A percentile compares a stretch with the other conserved stretches of the same genome.
phyloP scores from a whole-genome alignment of 2,329 filamentous ascomycete species.

The Talaromyces sp. region DNA sequence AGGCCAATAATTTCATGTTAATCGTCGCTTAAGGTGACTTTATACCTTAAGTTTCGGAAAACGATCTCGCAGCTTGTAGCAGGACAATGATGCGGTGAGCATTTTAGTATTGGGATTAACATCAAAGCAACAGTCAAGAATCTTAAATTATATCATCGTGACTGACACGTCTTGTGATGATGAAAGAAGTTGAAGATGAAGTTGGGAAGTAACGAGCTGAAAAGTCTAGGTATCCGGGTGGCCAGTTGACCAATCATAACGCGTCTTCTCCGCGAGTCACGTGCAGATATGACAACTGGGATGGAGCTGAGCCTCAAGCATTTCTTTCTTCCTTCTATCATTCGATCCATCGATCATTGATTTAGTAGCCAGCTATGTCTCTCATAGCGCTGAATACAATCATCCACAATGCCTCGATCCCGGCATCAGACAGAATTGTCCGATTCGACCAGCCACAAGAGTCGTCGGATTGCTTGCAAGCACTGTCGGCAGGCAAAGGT shows the following conservation, averaged over 20 bases:
- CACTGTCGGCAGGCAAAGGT: slow-evolving; percentile 17
- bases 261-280: not conserved
- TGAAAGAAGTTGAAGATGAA: not conserved
- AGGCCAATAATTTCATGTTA: not conserved
- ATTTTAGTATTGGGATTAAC: not conserved
- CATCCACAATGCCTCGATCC: slow-evolving; percentile 1
- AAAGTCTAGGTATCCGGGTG: not conserved
- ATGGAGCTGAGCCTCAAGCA: not conserved
- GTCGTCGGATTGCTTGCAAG: slow-evolving; percentile 12
- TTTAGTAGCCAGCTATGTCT: not conserved
- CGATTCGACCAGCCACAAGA: not conserved
- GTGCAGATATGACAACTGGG: not conserved
- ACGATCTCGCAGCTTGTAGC: not conserved
- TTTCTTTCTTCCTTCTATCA: not conserved
- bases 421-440: not conserved
- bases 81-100: not conserved
- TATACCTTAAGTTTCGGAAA: not conserved
- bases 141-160: not conserved
- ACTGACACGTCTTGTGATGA: not conserved
- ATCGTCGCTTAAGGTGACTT: not conserved
- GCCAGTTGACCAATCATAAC: not conserved
- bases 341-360: not conserved
- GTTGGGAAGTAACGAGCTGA: not conserved
- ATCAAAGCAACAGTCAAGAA: not conserved
- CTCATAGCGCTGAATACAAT: not conserved